These are phyloP conservation scores for Phytomonas sp. DNA, from an alignment of 208 protist species.

Conservation along the genomic window DNA sequence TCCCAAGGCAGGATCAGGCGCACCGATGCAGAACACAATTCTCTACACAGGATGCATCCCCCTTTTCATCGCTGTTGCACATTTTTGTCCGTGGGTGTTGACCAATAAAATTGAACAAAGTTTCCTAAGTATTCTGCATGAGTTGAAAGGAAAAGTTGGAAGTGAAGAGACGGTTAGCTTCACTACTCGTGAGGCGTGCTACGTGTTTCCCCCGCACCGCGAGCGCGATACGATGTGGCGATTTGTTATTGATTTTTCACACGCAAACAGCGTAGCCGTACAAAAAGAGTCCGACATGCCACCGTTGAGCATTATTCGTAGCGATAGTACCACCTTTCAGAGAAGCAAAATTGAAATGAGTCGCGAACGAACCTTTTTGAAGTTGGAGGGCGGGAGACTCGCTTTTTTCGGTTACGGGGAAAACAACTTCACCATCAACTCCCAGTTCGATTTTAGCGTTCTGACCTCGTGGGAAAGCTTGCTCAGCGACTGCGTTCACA, in stretches of 20 bases:
- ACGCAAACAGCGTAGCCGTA: slow-evolving; percentile 44
- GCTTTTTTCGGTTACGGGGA: slow-evolving; percentile 62
- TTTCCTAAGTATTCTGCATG: slow-evolving; percentile 24
- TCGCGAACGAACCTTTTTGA: slow-evolving; percentile 32
- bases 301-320: slow-evolving; percentile 26
- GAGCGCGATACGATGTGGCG: slow-evolving; percentile 34
- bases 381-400: slow-evolving; percentile 43
- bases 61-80: slow-evolving; percentile 52
- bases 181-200: slow-evolving; percentile 64
- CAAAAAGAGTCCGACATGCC: slow-evolving; percentile 41
- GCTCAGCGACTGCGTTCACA: slow-evolving; percentile 38
- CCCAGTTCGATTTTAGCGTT: slow-evolving; percentile 58
- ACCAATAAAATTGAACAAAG: slow-evolving; percentile 22
- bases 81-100: slow-evolving; percentile 43
- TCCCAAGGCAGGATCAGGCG: slow-evolving; percentile 12
- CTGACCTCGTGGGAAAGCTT: slow-evolving; percentile 29
- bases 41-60: slow-evolving; percentile 67
- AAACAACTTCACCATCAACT: slow-evolving; percentile 58
- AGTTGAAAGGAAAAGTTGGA: slow-evolving; percentile 6
- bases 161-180: slow-evolving; percentile 35
- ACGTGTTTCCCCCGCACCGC: slow-evolving; percentile 41
- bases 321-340: slow-evolving; percentile 17
- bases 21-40: slow-evolving; percentile 31
- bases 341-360: slow-evolving; percentile 34
- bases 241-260: slow-evolving; percentile 48